A percentile compares a stretch with the other conserved stretches of the same genome.
These are phyloP conservation scores for Talaromyces verruculosus DNA, from an alignment of 2,329 filamentous ascomycete species.

Conservation along the genomic window DNA sequence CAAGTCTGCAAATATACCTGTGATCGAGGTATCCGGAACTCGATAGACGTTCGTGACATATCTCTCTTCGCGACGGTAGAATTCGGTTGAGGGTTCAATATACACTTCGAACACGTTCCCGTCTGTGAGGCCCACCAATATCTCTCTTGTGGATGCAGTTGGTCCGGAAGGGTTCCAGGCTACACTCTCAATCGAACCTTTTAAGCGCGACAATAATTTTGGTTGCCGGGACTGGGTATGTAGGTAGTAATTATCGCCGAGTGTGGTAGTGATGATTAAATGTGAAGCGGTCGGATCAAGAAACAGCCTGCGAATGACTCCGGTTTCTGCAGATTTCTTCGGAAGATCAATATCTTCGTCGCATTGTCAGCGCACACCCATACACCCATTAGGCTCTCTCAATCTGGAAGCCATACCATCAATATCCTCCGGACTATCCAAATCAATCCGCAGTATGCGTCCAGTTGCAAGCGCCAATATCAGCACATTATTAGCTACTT, in stretches of 20 bases:
- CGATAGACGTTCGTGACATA: constrained; percentile 83
- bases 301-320: constrained; percentile 93
- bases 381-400: neutral
- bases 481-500: constrained; percentile 96
- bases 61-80: constrained; percentile 92
- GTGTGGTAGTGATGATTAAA: constrained; percentile 83
- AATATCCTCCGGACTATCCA: constrained; percentile 91
- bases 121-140: constrained; percentile 86
- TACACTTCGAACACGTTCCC: constrained; percentile 94
- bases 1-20: constrained; percentile 80
- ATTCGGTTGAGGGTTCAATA: constrained; percentile 90
- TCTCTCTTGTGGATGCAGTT: constrained; percentile 91
- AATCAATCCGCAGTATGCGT: constrained; percentile 87
- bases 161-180: constrained; percentile 94
- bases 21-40: constrained; percentile 76
- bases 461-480: constrained; percentile 89
- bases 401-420: constrained; percentile 61
- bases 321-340: constrained; percentile 86
- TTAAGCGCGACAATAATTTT: constrained; percentile 75
- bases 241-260: constrained; percentile 96
- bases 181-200: constrained; percentile 86
- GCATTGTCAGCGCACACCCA: neutral
- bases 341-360: constrained; percentile 89
- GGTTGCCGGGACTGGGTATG: constrained; percentile 91
- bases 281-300: constrained; percentile 96